phyloP scores from a whole-genome alignment of 1,284 basidiomycete genomes.

The Cutaneotrichosporon sp. region DNA sequence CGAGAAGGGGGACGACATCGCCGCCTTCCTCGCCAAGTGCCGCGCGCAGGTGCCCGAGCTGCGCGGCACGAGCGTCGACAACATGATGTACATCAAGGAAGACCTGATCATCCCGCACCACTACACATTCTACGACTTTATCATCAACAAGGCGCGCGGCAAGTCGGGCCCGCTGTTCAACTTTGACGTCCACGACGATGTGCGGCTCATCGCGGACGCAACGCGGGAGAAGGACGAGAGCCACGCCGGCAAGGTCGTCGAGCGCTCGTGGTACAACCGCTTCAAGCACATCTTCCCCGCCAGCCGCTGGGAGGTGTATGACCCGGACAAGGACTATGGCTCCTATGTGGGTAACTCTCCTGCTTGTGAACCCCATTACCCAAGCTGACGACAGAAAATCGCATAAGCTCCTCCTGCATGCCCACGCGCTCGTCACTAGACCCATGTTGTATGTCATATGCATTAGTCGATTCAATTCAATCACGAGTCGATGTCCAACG shows the following conservation, averaged over 20 bases:
- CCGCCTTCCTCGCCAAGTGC: conserved; percentile 87
- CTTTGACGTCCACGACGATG: conserved; percentile 99
- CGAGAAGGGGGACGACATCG: conserved; percentile 96
- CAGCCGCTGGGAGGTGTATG: conserved; percentile 92
- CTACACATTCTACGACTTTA: conserved; percentile 98
- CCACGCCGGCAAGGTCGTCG: conserved; percentile 98
- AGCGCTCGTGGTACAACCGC: conserved; percentile 91
- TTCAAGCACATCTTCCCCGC: conserved; percentile 97
- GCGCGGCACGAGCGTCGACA: conserved; percentile 85
- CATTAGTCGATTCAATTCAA: neutral
- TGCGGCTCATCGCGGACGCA: conserved; percentile 91
- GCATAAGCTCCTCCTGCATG: conserved; percentile 6
- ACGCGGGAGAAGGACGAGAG: conserved; percentile 97
- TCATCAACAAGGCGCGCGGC: conserved; percentile 95
- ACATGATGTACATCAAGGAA: conserved; percentile 99
- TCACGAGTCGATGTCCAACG: neutral
- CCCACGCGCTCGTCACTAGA: neutral
- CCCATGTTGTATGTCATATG: conserved; percentile 5
- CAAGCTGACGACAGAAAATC: no score
- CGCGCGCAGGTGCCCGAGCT: conserved; percentile 90
- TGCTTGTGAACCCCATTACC: no score
- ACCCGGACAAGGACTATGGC: conserved; percentile 87
- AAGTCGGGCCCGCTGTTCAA: conserved; percentile 98
- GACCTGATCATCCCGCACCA: conserved; percentile 96
- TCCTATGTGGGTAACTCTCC: no score